Evolutionary conservation across 305 asterid genomes (phyloP).

Genomic region (Fraxinus platypoda): DNA sequence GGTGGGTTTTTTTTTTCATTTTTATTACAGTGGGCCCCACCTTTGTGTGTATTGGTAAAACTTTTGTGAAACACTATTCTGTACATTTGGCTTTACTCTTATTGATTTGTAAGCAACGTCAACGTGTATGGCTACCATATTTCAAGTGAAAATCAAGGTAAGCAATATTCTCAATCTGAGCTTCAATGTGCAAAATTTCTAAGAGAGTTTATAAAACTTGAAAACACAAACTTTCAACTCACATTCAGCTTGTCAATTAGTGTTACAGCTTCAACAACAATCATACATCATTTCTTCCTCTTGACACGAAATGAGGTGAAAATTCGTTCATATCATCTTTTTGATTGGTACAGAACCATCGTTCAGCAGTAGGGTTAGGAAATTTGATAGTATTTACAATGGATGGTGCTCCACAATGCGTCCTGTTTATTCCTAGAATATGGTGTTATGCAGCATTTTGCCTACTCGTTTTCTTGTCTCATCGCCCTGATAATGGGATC

Average conservation of each 20-base stretch:
- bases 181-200: not conserved
- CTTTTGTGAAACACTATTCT: too few species aligned
- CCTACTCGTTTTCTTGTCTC: slow-evolving; percentile 37
- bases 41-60: too few species aligned
- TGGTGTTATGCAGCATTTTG: not conserved
- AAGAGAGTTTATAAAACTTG: not conserved
- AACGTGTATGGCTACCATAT: not conserved
- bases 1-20: too few species aligned
- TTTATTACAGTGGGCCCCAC: too few species aligned
- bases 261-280: not conserved
- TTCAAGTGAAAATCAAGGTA: not conserved
- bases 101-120: not conserved
- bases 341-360: not conserved
- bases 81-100: too few species aligned
- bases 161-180: not conserved
- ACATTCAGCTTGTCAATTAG: not conserved
- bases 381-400: slow-evolving; percentile 27
- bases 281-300: not conserved
- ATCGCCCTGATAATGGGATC: slow-evolving; percentile 43
- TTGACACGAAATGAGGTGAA: not conserved
- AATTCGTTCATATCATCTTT: not conserved
- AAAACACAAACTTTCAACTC: not conserved
- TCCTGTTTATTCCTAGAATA: slow-evolving; percentile 6
- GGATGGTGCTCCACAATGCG: not conserved
- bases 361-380: not conserved